Base-by-base conservation (phyloP, 176 grass and related monocot genomes). In the Rhynchospora breviuscula region DNA sequence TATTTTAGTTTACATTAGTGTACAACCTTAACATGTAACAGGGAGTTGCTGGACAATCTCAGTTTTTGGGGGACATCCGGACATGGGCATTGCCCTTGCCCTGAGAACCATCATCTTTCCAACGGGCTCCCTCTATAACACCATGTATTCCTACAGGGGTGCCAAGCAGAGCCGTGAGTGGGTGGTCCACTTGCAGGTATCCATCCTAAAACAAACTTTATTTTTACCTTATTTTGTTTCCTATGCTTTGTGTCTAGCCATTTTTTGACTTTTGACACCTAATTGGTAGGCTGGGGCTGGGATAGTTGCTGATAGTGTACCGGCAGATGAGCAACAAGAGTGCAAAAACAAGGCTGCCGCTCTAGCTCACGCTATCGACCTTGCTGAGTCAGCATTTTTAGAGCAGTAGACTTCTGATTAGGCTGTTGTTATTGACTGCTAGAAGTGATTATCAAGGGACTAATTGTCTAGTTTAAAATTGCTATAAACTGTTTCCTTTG, bases 281-380 rank as follows among this genome's bases (percentile, higher is more conserved):
- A 40, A 40, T 40, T 40, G 35, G 35, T 40, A 40, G 35, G 35
- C 35, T 40, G 35, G 35, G 35, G 35, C 35, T 2, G 35, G 35
- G 35, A 40, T 40, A 40, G 35, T 40, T 40, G 35, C 35, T 40
- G 35, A 40, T 40, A 40, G 35, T 40, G 35, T 40, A 40, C 35
- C 35, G 35, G 35, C 35, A 3, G 35, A 40, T 40, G 35, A 40
- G 35, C 35, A 40, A 40, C 35, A 81, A 22, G 96, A 98, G 83
- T 95, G 96, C 7, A 90, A 98, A 79, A 98, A 95, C 63, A 98
- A 95, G 83, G 96, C 96, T 0, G 96, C 93, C 8, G 96, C 84
- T 61, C 80, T 98, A 58, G 89, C 88, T 81, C 88, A 91, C 67
- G 96, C 96, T 12, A 98, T 98, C 13, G 93, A 98, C 86, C 96